A percentile compares a stretch with the other conserved stretches of the same genome.
Conservation (phyloP, 371 early-diverging fungal species). For the Mortierella sp. region DNA sequence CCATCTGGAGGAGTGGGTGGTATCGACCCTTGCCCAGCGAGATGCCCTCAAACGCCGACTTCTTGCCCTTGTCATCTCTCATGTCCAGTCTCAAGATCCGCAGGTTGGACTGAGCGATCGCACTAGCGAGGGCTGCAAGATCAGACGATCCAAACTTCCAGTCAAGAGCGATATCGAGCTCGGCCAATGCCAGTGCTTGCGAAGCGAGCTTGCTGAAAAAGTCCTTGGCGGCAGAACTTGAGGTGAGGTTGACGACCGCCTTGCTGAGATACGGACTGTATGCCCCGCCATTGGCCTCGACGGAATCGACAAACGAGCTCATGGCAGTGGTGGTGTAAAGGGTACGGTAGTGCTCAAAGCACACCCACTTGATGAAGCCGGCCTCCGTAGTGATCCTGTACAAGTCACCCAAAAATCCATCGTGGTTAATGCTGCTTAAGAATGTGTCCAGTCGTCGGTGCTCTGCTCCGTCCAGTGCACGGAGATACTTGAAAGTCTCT, state of each 20-base stretch:
- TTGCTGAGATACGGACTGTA: slow-evolving; percentile 1
- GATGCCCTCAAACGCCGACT: slow-evolving; percentile 2
- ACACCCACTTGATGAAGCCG: not conserved
- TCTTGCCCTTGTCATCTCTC: slow-evolving; percentile 10
- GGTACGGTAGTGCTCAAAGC: slow-evolving; percentile 6
- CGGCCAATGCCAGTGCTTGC: not conserved
- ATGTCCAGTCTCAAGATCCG: not conserved
- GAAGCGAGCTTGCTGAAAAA: not conserved
- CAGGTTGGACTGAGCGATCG: not conserved
- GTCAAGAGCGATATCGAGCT: slow-evolving; percentile 4
- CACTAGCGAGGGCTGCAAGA: not conserved
- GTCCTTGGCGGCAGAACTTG: not conserved
- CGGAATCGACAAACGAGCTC: not conserved
- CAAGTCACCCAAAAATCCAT: not conserved
- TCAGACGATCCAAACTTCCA: slow-evolving; percentile 13
- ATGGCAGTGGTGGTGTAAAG: not conserved
- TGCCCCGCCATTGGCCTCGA: not conserved
- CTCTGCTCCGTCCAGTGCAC: not conserved
- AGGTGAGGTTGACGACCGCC: slow-evolving; percentile 1
- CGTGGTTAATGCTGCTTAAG: not conserved
- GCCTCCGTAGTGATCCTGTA: slow-evolving; percentile 1
- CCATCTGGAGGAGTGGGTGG: slow-evolving; percentile 4
- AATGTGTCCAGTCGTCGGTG: slow-evolving; percentile 8
- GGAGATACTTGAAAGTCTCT: not conserved
- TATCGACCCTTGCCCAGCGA: slow-evolving; percentile 6